Evolutionary conservation across 2,329 filamentous ascomycete genomes (phyloP).

Genomic region (Cladorrhinum sp.): DNA sequence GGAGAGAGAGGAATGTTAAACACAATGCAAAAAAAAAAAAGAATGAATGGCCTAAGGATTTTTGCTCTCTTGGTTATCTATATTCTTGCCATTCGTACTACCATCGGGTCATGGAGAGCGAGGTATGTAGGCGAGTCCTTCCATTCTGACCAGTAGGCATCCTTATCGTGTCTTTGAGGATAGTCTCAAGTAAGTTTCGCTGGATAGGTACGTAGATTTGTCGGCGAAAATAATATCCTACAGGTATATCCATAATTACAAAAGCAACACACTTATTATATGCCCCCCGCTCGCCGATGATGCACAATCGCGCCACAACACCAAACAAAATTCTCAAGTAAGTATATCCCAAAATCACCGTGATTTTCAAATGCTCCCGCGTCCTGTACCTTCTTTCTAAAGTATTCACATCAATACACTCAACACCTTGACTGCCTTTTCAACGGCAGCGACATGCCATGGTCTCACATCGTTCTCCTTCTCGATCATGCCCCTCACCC

Average conservation of each 20-base stretch:
- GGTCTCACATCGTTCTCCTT: conserved; percentile 62
- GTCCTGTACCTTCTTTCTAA: neutral
- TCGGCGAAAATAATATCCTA: neutral
- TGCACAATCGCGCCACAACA: conserved; percentile 2
- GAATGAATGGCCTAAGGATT: neutral
- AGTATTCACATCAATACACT: conserved; percentile 56
- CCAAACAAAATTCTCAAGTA: neutral
- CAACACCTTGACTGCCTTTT: conserved; percentile 65
- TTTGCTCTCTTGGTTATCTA: neutral
- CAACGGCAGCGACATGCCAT: conserved; percentile 72
- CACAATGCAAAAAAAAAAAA: neutral
- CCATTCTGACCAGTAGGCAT: no score
- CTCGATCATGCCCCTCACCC: conserved; percentile 61
- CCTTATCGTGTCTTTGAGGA: no score
- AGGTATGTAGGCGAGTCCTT: no score
- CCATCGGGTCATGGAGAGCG: no score
- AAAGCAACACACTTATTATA: neutral
- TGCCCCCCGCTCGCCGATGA: neutral
- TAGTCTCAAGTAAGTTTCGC: no score
- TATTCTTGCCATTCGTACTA: no score
- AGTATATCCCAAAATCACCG: neutral
- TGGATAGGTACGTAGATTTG: neutral
- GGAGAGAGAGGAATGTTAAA: neutral
- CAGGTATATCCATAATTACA: neutral
- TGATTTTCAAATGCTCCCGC: neutral